Percentiles rank a stretch among this genome's conserved stretches.
These are phyloP conservation scores for Cucumis variabilis DNA, from an alignment of 331 rosid genomes.

Conservation along the genomic window DNA sequence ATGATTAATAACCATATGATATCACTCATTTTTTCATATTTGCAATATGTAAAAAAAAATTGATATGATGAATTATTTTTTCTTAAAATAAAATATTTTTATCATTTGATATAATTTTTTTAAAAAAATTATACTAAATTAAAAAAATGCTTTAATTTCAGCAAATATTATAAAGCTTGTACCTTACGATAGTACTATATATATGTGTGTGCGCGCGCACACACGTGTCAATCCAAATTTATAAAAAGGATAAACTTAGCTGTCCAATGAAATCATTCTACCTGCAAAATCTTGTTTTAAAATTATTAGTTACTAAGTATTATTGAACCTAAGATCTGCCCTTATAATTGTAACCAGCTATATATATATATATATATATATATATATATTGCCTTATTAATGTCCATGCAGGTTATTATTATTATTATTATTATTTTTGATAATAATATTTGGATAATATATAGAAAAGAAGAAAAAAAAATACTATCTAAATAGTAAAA, in stretches of 20 bases:
- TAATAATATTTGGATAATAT: neutral
- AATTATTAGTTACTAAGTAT: neutral
- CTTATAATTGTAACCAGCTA: neutral
- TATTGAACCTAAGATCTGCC: neutral
- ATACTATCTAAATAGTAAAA: no score
- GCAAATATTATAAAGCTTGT: conserved; percentile 11
- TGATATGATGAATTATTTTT: no score
- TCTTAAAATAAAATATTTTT: no score
- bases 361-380: no score
- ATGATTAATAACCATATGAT: no score
- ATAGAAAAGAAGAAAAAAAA: neutral
- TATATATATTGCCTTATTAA: neutral
- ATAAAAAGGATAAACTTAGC: neutral
- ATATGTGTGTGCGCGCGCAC: no score
- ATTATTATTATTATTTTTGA: no score
- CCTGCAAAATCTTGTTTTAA: conserved; percentile 29
- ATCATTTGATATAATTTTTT: no score
- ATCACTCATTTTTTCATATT: no score
- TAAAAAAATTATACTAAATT: neutral
- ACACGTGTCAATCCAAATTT: conserved; percentile 15
- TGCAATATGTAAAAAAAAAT: no score
- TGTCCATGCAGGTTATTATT: neutral
- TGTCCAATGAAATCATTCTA: neutral
- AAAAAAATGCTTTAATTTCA: neutral
- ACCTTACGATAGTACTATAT: neutral